A percentile compares a stretch with the other conserved stretches of the same genome.
Conservation (phyloP, 176 grass and related monocot species). For the Zizania latifolia region DNA sequence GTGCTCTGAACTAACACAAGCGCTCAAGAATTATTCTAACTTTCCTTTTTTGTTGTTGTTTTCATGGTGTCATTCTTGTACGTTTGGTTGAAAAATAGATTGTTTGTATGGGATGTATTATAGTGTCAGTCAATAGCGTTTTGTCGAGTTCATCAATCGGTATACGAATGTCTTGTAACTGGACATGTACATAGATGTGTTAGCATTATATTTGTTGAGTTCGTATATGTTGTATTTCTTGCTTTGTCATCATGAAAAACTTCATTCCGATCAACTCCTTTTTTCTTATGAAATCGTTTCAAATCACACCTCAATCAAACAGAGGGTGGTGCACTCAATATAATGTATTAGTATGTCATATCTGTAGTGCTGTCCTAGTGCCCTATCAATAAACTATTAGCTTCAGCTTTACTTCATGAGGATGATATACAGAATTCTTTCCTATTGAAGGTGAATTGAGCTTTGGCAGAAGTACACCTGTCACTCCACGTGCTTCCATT, state of each 20-base stretch:
- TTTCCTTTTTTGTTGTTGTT: no score
- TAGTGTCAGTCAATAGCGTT: no score
- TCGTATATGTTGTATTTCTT: neutral
- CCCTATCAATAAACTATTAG: neutral
- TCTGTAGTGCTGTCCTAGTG: neutral
- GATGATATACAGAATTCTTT: neutral
- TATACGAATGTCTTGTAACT: neutral
- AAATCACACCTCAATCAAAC: neutral
- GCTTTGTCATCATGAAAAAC: neutral
- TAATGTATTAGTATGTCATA: neutral
- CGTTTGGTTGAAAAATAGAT: no score
- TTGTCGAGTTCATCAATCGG: no score
- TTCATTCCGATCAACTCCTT: neutral
- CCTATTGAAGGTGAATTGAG: no score
- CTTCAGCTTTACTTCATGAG: neutral
- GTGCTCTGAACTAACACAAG: no score
- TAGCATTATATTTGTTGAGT: neutral
- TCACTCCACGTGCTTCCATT: no score
- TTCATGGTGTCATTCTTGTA: no score
- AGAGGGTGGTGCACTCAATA: neutral
- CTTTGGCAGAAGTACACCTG: no score
- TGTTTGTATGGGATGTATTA: no score
- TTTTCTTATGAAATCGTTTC: neutral
- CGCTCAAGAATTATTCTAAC: no score
- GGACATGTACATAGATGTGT: neutral